Conservation (phyloP, 257 asterid genomes). For the Catharanthus roseus region DNA sequence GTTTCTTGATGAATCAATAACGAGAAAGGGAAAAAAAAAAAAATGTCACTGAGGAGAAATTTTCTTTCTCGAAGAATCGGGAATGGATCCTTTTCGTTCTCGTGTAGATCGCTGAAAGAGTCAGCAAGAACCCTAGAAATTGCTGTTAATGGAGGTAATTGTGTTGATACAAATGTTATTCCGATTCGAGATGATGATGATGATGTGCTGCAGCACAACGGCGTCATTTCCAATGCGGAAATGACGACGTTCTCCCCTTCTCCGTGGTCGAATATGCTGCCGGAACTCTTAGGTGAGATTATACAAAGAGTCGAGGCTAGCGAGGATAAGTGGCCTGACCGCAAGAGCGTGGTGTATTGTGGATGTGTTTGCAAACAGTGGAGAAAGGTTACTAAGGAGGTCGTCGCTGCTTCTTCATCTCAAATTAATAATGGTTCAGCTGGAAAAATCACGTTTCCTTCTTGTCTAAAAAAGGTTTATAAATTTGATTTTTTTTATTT, state of each 20-base stretch:
- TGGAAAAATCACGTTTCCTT: conserved; percentile 75
- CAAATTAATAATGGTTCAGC: conserved; percentile 14
- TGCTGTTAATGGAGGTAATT: conserved; percentile 5
- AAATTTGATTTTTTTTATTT: neutral
- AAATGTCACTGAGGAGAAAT: conserved; percentile 61
- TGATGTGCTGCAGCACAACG: conserved; percentile 21
- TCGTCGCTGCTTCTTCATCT: conserved; percentile 43
- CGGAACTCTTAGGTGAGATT: conserved; percentile 77
- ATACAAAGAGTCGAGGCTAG: conserved; percentile 67
- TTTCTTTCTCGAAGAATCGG: conserved; percentile 64
- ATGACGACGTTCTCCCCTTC: conserved; percentile 11
- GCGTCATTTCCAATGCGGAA: conserved; percentile 24
- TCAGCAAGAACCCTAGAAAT: conserved; percentile 30
- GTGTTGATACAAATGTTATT: neutral
- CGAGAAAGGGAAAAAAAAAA: neutral
- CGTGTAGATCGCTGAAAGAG: conserved; percentile 43
- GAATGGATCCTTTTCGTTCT: conserved; percentile 51
- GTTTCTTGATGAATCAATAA: neutral
- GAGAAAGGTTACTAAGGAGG: conserved; percentile 74
- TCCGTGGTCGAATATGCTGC: conserved; percentile 73
- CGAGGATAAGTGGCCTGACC: conserved; percentile 78
- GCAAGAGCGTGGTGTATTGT: conserved; percentile 74
- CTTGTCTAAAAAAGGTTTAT: conserved; percentile 80
- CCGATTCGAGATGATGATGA: neutral
- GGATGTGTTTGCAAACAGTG: conserved; percentile 92